phyloP scores from a whole-genome alignment of 139 green algal species.

The Trebouxia sp. region DNA sequence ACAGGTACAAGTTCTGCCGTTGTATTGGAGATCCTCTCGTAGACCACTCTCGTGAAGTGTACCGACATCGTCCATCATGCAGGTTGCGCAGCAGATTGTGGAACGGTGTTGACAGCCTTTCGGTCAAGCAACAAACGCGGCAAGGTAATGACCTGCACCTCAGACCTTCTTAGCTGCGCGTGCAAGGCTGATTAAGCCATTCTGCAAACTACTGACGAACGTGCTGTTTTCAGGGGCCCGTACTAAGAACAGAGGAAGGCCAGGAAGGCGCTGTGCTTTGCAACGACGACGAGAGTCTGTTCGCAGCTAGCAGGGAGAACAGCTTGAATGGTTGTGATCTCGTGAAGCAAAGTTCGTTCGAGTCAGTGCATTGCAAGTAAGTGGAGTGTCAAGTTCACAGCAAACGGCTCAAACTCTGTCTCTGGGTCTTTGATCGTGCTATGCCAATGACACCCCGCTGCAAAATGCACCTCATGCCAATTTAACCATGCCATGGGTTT shows the following conservation, averaged over 20 bases:
- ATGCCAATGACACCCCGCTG: neutral
- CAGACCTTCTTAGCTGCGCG: neutral
- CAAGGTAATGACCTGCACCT: neutral
- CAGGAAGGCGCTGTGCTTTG: slow-evolving; percentile 32
- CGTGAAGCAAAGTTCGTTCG: neutral
- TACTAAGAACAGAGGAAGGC: slow-evolving; percentile 34
- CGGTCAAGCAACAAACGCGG: neutral
- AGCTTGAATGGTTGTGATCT: slow-evolving; percentile 3
- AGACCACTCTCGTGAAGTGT: too few species aligned
- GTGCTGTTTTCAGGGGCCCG: slow-evolving; percentile 2
- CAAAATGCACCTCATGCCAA: neutral
- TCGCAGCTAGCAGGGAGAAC: neutral
- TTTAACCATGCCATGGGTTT: neutral
- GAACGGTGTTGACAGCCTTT: neutral
- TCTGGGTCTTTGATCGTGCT: neutral
- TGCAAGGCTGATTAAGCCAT: neutral
- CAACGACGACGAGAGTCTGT: slow-evolving; percentile 30
- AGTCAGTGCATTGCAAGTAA: slow-evolving; percentile 3
- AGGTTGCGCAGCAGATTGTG: neutral
- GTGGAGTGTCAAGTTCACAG: neutral
- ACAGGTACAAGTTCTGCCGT: too few species aligned
- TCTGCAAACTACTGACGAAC: neutral
- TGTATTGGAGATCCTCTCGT: too few species aligned
- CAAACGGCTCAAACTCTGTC: neutral
- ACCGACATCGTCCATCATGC: too few species aligned